Evolutionary conservation across 148 eudicot species (phyloP), one percentile per base, ranked within the genome.

Genomic region (Silene uniflora): DNA sequence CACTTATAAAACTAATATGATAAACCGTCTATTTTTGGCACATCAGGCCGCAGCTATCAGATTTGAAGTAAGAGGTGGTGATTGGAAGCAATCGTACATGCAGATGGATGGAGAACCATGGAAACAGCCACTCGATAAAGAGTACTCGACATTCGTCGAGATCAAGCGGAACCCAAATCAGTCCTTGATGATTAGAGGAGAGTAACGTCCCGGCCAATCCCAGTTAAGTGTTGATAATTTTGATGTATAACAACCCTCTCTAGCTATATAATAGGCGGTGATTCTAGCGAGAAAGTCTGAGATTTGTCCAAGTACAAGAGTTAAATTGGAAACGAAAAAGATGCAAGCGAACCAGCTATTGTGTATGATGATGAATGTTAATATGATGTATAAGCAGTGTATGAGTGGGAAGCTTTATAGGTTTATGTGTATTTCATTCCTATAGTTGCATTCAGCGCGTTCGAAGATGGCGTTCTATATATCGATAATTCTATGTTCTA

Each of bases 21-120:
- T 52, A 25, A 47, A 71, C 44, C 14, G 0, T 62, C 55, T 9
- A 32, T 62, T 7, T 32, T 62, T 16, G 62, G 3, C 35, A 24
- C 63, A 77, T 58, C 87, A 95, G 99, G 99, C 90, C 19, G 91
- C 94, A 49, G 89, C 84, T n/a, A 87, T 95, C 72, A 83, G 99
- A 65, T 88, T 92, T 27, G 99, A 95, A 80, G 80, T 92, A 21
- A 83, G 99, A 85, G 99, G 99, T 39, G 99, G 98, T 17, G 99
- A 88, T 29, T 92, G 99, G 99, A 88, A 39, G 42, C 81, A 88
- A 39, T 87, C 89, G 7, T 95, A 60, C 74, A 77, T 92, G 87
- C 99, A 95, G 83, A 91, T 88, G 92, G 99, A 95, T 63, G 99
- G 99, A 35, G 99, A 95, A 78, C 99, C 99, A 69, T 95, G 99